Base-by-base conservation (phyloP, 176 grass and related monocot species). In the Ampelocalamus luodianensis region DNA sequence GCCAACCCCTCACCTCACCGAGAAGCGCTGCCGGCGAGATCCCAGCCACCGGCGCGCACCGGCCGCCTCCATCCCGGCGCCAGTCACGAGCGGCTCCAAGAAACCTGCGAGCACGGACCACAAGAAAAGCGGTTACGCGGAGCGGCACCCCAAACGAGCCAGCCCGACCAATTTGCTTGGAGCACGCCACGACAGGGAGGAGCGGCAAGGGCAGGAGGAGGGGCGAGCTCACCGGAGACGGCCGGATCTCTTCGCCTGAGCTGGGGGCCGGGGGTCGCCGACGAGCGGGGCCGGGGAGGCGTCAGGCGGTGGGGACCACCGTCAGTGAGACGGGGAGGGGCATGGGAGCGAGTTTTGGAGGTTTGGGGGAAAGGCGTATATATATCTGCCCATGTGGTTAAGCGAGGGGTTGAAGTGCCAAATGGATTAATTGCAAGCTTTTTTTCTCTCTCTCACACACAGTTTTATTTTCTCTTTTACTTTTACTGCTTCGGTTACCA, bases 221-320 rank as follows among this genome's bases (percentile, higher is more conserved):
- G 8, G 2, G 45, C 5, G 77, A 10, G 65, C 79, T 92, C 83
- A 85, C 84, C 80, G 76, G 69, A 55, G 83, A 60, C 76, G 78
- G 62, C 42, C 71, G 79, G 74, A 79, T 72, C 59, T 66, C 71
- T 58, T 42, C 50, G 79, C 67, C 79, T 76, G 53, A 39, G 59
- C 5, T 15, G 8, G 13, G 11, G 43, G n/a, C 4, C 10, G 27
- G 39, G 61, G 37, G 64, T 53, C 78, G 78, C 71, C 77, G 88
- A 65, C 55, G 55, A 58, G 83, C 38, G 65, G 76, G 76, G 61
- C 43, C 82, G 67, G 27, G 32, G 44, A 39, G 46, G 14, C n/a
- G 40, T 83, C 65, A 76, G 89, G 75, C 84, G 85, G 93, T 78
- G 79, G 83, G 88, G 86, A 81, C 90, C 88, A 79, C 90, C 86